Evolutionary conservation across 371 early-diverging fungal genomes (phyloP).

Genomic region (Mucor mucedo): DNA sequence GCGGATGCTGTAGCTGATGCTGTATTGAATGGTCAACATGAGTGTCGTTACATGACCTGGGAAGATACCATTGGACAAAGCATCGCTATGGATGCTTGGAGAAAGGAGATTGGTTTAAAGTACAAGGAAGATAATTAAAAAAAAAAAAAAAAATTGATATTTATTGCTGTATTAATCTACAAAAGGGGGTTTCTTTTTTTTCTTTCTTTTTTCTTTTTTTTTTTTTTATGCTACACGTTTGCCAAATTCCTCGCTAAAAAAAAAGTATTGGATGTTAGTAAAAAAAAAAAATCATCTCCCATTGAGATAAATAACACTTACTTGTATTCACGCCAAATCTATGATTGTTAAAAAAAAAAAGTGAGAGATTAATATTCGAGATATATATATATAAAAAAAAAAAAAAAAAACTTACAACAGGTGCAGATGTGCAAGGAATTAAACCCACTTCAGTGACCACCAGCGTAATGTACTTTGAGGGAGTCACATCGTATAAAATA

Average conservation of each 20-base stretch:
- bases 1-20: conserved; percentile 53
- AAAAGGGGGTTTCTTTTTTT: neutral
- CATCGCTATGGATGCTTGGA: conserved; percentile 50
- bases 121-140: conserved; percentile 39
- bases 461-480: conserved; percentile 88
- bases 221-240: conserved; percentile 34
- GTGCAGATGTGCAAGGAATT: conserved; percentile 93
- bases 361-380: neutral
- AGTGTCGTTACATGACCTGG: conserved; percentile 54
- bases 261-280: conserved; percentile 12
- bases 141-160: conserved; percentile 2
- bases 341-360: conserved; percentile 13
- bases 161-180: neutral
- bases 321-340: conserved; percentile 66
- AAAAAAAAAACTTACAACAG: conserved; percentile 64
- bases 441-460: conserved; percentile 94
- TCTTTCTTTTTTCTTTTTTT: too few relatives aligned
- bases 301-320: conserved; percentile 26
- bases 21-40: conserved; percentile 29
- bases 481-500: conserved; percentile 93
- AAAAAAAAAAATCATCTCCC: conserved; percentile 5
- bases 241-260: conserved; percentile 48
- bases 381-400: neutral
- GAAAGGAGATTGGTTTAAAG: conserved; percentile 48
- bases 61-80: conserved; percentile 48